Evolutionary conservation across 78 protist genomes (phyloP).

Genomic region (Tieghemostelium lacteum): DNA sequence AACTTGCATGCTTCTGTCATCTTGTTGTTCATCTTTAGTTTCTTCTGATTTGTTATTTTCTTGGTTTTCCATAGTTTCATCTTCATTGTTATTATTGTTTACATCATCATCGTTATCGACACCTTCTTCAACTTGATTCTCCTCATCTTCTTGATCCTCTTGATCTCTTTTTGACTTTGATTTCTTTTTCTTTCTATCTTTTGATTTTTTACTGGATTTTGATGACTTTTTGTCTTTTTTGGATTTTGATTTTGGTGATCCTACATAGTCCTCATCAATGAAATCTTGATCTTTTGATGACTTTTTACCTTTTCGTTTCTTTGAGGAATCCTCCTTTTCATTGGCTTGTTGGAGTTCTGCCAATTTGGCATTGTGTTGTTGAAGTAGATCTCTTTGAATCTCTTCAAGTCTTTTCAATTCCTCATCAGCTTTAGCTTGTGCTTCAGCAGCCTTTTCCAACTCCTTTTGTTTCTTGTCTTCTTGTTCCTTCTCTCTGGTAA

Average conservation of each 20-base stretch:
- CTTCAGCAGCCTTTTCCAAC: neutral
- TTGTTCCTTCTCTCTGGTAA: neutral
- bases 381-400: neutral
- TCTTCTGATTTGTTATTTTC: neutral
- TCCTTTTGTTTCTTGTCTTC: conserved; percentile 20
- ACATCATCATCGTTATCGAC: neutral
- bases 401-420: conserved; percentile 15
- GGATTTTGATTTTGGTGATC: neutral
- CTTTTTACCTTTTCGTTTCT: neutral
- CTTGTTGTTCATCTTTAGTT: neutral
- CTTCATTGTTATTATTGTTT: neutral
- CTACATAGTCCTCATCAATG: neutral
- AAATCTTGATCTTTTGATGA: neutral
- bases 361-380: too few relatives aligned
- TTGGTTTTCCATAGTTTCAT: neutral
- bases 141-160: neutral
- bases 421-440: conserved; percentile 8
- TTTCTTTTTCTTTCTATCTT: conserved; percentile 1
- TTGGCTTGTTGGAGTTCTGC: neutral
- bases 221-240: conserved; percentile 15
- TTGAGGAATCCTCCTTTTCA: neutral
- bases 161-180: neutral
- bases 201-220: conserved; percentile 5
- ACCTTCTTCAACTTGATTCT: neutral
- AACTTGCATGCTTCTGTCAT: too few relatives aligned